Percentiles rank a stretch among this genome's conserved stretches.
phyloP scores from a whole-genome alignment of 345 rosid species.

The Gossypium ekmanianum region DNA sequence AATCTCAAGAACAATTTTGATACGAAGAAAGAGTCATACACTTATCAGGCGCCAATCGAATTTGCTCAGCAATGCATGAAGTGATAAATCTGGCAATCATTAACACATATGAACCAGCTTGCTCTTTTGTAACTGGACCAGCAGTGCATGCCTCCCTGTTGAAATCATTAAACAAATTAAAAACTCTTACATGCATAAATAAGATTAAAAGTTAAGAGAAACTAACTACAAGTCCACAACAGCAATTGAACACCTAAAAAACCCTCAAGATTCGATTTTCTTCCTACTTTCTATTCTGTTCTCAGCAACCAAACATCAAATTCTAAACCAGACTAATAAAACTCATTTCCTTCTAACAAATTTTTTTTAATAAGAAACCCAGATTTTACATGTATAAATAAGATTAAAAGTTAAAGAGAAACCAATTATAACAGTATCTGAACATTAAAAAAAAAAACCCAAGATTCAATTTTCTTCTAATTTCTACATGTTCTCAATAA shows the following conservation, averaged over 20 bases:
- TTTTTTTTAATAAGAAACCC: too few relatives aligned
- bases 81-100: conserved; percentile 52
- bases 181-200: background rate
- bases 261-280: background rate
- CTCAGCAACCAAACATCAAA: conserved; percentile 14
- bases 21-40: conserved; percentile 35
- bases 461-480: background rate
- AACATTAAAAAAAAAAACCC: background rate
- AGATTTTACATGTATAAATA: background rate
- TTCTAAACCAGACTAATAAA: too few relatives aligned
- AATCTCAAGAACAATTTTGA: background rate
- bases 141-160: conserved; percentile 45
- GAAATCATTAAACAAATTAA: conserved; percentile 3
- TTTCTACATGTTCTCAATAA: background rate
- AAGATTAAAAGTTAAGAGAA: background rate
- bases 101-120: conserved; percentile 36
- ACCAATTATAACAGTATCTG: background rate
- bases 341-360: too few relatives aligned
- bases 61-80: conserved; percentile 61
- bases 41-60: conserved; percentile 63
- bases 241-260: background rate
- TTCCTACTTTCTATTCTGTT: background rate
- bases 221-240: background rate
- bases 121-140: conserved; percentile 47
- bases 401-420: background rate